Percentiles rank a stretch among this genome's conserved stretches.
phyloP scores from a whole-genome alignment of 345 rosid species.

The Syzygium grande region DNA sequence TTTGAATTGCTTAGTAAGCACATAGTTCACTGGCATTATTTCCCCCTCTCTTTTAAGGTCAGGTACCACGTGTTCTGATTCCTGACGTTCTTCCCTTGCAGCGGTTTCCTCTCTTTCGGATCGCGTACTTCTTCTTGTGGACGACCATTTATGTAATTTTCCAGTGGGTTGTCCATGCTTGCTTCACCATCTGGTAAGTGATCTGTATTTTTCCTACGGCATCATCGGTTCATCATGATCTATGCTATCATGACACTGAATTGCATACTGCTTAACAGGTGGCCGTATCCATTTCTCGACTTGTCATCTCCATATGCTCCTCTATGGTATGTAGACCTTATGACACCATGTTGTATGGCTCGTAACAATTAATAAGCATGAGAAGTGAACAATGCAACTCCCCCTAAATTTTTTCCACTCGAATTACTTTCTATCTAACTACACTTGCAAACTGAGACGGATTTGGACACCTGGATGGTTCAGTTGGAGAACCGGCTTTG shows the following conservation, averaged over 20 bases:
- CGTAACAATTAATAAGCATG: background rate
- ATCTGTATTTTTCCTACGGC: background rate
- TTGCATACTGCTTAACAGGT: slow-evolving; percentile 41
- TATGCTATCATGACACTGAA: background rate
- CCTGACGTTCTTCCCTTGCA: slow-evolving; percentile 15
- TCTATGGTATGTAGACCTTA: slow-evolving; percentile 43
- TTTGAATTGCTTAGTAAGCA: slow-evolving; percentile 70
- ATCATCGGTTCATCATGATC: background rate
- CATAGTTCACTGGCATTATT: background rate
- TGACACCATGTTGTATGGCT: background rate
- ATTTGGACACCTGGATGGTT: background rate
- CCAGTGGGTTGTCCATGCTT: slow-evolving; percentile 87
- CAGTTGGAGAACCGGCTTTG: background rate
- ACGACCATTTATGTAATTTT: slow-evolving; percentile 67
- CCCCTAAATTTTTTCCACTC: background rate
- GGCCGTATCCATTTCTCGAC: slow-evolving; percentile 98
- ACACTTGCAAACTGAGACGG: background rate
- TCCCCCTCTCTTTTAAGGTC: background rate
- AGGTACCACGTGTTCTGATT: background rate
- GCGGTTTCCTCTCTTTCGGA: slow-evolving; percentile 83
- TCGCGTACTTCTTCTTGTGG: slow-evolving; percentile 87
- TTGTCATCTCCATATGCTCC: slow-evolving; percentile 81
- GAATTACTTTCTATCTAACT: background rate
- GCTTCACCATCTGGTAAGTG: slow-evolving; percentile 52
- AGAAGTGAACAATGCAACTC: background rate